Percentiles rank a stretch among this genome's conserved stretches.
These are phyloP conservation scores for Xylariaceae sp. DNA, from an alignment of 2,329 filamentous ascomycete species.

Conservation along the genomic window DNA sequence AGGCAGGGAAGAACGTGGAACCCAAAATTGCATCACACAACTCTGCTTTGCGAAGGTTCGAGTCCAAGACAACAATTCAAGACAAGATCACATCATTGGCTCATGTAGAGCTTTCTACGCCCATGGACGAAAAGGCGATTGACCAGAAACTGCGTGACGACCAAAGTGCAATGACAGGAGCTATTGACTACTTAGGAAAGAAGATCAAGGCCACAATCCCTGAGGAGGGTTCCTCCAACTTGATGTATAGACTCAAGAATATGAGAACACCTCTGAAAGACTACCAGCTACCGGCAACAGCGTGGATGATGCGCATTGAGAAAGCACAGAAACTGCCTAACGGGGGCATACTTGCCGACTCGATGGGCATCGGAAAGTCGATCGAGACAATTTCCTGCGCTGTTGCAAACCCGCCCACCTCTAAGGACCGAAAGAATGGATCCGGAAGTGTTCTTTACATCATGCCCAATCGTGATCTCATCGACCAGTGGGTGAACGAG, in stretches of 20 bases:
- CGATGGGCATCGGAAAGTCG: slow-evolving; percentile 39
- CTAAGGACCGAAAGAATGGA: background rate
- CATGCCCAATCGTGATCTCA: background rate
- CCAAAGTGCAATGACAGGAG: too few relatives aligned
- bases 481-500: background rate
- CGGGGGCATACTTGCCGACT: slow-evolving; percentile 27
- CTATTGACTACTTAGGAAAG: too few relatives aligned
- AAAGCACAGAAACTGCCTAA: background rate
- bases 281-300: slow-evolving; percentile 9
- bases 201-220: background rate
- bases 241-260: slow-evolving; percentile 2
- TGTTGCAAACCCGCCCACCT: background rate
- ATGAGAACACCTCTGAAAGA: slow-evolving; percentile 9
- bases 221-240: background rate
- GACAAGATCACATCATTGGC: too few relatives aligned
- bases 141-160: slow-evolving; percentile 3
- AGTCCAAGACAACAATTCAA: too few relatives aligned
- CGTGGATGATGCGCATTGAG: slow-evolving; percentile 13
- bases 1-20: too few relatives aligned
- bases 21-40: too few relatives aligned
- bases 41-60: too few relatives aligned
- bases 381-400: slow-evolving; percentile 13
- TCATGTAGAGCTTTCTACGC: too few relatives aligned
- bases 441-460: background rate
- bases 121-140: background rate